Base-by-base conservation (phyloP, 208 protist species). In the Acanthamoeba lenticulata region DNA sequence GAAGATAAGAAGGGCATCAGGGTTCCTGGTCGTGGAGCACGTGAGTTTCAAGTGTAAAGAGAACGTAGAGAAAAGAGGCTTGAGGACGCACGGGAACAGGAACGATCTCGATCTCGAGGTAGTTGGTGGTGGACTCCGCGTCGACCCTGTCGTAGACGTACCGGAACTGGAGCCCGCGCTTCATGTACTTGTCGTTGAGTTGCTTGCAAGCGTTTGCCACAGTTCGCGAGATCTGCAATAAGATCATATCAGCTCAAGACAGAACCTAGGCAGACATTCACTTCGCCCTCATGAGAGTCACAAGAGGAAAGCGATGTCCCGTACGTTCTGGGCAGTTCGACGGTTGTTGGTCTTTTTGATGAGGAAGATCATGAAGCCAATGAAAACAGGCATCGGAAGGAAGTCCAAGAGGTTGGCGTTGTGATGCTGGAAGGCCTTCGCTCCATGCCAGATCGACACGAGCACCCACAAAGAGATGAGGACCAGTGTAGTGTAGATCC, bases 311-410 rank as follows among this genome's bases (percentile, higher is more conserved):
- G n/a, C n/a, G n/a, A n/a, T n/a, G n/a, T n/a, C n/a, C n/a, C 60
- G 21, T 77, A 77, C 67, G 67, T 77, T 77, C 34, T 77, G 67
- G 4, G 67, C 34, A n/a, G 67, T 77, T 1, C 67, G n/a, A 3
- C 67, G 67, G 21, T 29, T 77, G 67, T 17, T 77, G 67, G 67
- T 77, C 67, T 21, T 77, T 32, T 77, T 77, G 67, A 77, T 77
- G 67, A 77, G 67, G 67, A 77, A 77, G 67, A 77, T 44, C 67
- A 77, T 77, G 67, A 77, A 77, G 67, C 67, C 67, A 32, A 77
- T 77, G 29, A 77, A 77, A 32, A 77, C 40, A 11, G 67, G 67
- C 67, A 77, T 77, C 11, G 67, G 67, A 2, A 77, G 27, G 34
- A 77, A 77, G 67, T 77, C 67, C 32, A 77, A 21, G 32, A 77